A percentile compares a stretch with the other conserved stretches of the same genome.
Conservation (phyloP, 1,284 basidiomycete genomes). For the Ustilago shanxiensis region DNA sequence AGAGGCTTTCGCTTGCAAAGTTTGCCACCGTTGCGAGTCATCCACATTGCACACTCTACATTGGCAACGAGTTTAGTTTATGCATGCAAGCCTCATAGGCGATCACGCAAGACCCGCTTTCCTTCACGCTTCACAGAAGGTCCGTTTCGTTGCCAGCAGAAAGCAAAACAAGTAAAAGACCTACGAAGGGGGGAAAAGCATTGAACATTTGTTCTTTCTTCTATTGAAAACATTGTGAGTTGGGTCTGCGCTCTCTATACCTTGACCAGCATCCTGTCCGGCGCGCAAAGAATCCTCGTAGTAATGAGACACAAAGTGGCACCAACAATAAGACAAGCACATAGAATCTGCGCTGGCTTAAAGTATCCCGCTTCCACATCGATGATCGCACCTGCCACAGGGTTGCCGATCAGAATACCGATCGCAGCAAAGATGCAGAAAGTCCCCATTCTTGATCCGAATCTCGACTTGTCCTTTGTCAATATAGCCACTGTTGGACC, state of each 20-base stretch:
- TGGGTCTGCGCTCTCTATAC: not conserved
- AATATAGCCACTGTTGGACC: not conserved
- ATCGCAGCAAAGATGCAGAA: conserved; percentile 23
- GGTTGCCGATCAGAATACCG: conserved; percentile 44
- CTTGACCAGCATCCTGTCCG: not conserved
- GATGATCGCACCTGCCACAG: conserved; percentile 41
- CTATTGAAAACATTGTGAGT: too few species aligned
- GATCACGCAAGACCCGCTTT: too few species aligned
- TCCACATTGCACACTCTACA: too few species aligned
- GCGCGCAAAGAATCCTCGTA: not conserved
- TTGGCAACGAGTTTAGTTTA: too few species aligned
- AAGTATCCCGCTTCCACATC: conserved; percentile 11
- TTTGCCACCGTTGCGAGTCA: too few species aligned
- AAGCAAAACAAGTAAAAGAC: too few species aligned
- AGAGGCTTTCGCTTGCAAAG: too few species aligned
- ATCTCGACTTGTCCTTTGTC: not conserved
- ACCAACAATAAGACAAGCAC: conserved; percentile 3
- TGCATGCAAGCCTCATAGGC: too few species aligned
- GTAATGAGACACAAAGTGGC: not conserved
- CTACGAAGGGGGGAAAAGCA: too few species aligned
- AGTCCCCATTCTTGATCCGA: conserved; percentile 19
- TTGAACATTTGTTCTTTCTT: too few species aligned
- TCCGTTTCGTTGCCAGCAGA: too few species aligned
- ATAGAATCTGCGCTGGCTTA: conserved; percentile 28
- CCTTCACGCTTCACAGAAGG: too few species aligned